Evolutionary conservation across 2,329 filamentous ascomycete genomes (phyloP).

Genomic region (Penicillium sp.): DNA sequence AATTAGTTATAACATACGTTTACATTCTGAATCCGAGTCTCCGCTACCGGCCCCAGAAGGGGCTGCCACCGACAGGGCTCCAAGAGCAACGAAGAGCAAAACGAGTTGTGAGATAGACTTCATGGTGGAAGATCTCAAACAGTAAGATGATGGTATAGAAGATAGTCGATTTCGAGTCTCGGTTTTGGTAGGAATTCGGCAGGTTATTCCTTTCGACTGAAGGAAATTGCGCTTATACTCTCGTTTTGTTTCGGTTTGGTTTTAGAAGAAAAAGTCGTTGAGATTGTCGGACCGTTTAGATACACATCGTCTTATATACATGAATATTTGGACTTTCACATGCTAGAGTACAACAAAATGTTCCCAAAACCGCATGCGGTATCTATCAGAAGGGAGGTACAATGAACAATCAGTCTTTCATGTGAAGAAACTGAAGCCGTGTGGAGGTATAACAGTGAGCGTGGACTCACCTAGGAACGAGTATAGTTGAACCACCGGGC

Average conservation of each 20-base stretch:
- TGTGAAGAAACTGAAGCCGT: not conserved
- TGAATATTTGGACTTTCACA: not conserved
- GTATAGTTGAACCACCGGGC: not conserved
- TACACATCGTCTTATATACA: not conserved
- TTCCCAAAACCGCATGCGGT: not conserved
- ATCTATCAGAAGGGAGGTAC: not conserved
- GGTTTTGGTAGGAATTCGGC: not conserved
- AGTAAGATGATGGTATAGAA: not conserved
- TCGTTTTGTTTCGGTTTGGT: not conserved
- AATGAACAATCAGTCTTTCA: not conserved
- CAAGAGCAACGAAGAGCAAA: not conserved
- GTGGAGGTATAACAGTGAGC: not conserved
- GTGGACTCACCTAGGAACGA: too few relatives aligned
- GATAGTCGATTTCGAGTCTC: not conserved
- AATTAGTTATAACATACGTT: not conserved
- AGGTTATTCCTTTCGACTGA: not conserved
- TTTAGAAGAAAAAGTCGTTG: not conserved
- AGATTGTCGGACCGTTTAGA: not conserved
- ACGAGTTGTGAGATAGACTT: not conserved
- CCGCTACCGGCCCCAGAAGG: not conserved
- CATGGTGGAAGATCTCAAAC: not conserved
- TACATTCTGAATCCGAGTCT: not conserved
- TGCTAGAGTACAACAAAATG: not conserved
- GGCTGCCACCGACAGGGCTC: not conserved
- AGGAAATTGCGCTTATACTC: not conserved